A percentile compares a stretch with the other conserved stretches of the same genome.
Conservation (phyloP, 768 basidiomycete genomes). For the Suillus cothurnatus region DNA sequence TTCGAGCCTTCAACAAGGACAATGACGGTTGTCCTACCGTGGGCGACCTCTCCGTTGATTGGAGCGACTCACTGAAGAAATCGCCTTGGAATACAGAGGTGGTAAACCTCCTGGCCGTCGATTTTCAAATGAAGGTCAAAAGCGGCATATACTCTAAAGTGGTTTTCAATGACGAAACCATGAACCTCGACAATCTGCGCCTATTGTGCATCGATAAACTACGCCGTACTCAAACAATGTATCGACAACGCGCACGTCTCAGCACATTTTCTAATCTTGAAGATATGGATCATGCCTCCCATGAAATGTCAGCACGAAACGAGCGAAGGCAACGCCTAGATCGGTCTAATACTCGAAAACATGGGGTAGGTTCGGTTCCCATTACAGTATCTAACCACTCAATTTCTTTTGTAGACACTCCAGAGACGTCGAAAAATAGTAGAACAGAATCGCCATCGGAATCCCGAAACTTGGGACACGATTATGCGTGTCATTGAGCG, state of each 20-base stretch:
- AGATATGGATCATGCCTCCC: neutral
- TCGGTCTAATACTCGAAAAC: neutral
- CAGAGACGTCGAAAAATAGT: constrained; percentile 1
- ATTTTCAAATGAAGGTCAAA: neutral
- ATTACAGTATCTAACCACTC: too few relatives aligned
- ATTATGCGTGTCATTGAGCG: neutral
- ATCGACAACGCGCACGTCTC: neutral
- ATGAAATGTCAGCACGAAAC: neutral
- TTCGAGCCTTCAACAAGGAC: neutral
- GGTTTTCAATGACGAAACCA: neutral
- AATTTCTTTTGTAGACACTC: constrained; percentile 11
- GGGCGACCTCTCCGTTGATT: neutral
- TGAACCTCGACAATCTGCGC: neutral
- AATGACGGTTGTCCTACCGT: neutral
- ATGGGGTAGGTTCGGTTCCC: too few relatives aligned
- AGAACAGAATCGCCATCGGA: neutral
- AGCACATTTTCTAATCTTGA: neutral
- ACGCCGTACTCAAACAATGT: neutral
- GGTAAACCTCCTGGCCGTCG: neutral
- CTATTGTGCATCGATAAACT: constrained; percentile 5
- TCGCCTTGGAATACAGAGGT: neutral
- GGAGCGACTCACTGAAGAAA: neutral
- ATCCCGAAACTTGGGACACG: constrained; percentile 6
- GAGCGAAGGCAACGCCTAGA: neutral
- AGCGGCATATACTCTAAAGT: neutral